Evolutionary conservation across 352 stramenopile species (phyloP).

Genomic region (Pythium insidiosum): DNA sequence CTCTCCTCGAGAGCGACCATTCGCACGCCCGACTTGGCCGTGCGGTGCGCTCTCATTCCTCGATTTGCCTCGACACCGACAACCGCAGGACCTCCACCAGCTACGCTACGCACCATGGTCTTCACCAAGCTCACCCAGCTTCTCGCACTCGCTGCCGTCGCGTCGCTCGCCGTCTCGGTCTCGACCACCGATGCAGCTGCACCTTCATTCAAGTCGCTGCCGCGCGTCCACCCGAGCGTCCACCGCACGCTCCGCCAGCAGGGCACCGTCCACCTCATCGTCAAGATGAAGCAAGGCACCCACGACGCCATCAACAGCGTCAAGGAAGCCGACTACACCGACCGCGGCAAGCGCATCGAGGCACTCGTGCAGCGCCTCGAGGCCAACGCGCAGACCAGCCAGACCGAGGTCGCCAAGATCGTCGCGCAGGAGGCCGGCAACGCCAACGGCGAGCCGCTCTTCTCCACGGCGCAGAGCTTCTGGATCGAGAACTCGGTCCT

Average conservation of each 20-base stretch:
- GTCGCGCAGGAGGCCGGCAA: background rate
- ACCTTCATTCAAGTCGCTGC: no score
- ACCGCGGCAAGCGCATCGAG: conserved; percentile 6
- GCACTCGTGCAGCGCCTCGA: conserved; percentile 7
- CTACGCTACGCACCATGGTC: conserved; percentile 5
- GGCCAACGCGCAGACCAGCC: background rate
- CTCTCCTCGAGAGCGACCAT: no score
- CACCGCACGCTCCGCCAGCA: conserved; percentile 7
- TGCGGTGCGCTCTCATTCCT: no score
- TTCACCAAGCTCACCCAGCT: background rate
- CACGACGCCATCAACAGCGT: conserved; percentile 1
- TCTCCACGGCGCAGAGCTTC: conserved; percentile 11
- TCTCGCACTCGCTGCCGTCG: background rate
- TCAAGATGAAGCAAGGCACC: conserved; percentile 5
- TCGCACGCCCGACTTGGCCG: no score
- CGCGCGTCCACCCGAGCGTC: conserved; percentile 4
- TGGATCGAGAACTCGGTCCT: conserved; percentile 30
- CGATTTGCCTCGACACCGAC: no score
- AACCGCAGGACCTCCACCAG: no score
- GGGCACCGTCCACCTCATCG: conserved; percentile 7
- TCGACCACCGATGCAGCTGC: background rate
- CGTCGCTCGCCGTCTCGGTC: background rate
- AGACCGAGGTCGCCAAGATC: background rate
- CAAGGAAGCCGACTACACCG: background rate
- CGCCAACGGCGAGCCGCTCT: background rate